These are phyloP conservation scores for Poteriospumella lacustris DNA, from an alignment of 108 stramenopile genomes.

Conservation along the genomic window DNA sequence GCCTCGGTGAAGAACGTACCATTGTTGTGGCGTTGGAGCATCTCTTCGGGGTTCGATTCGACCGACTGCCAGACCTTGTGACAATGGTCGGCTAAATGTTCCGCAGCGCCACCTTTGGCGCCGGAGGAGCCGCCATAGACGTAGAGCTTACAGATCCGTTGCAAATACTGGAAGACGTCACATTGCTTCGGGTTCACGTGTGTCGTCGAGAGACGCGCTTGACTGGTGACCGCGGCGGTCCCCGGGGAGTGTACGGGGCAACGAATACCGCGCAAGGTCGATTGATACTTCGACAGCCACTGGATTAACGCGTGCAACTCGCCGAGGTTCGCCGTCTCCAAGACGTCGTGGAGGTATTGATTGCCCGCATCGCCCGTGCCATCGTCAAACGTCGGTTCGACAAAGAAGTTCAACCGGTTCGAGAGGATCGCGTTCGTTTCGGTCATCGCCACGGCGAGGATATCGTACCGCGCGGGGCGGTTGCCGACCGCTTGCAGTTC, in stretches of 20 bases:
- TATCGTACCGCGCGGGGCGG: background rate
- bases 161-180: background rate
- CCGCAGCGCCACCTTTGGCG: slow-evolving; percentile 7
- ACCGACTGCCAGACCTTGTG: background rate
- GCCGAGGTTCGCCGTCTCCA: background rate
- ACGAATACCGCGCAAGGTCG: background rate
- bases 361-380: background rate
- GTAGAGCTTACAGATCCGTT: background rate
- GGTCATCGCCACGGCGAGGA: background rate
- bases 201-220: background rate
- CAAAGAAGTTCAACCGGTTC: background rate
- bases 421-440: background rate
- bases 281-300: slow-evolving; percentile 1
- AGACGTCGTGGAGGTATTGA: background rate
- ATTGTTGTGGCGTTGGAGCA: background rate
- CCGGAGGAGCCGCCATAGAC: slow-evolving; percentile 11
- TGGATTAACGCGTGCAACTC: slow-evolving; percentile 7
- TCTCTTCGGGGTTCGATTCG: background rate
- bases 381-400: background rate
- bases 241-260: background rate
- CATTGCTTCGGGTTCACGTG: background rate
- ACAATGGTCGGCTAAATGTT: slow-evolving; percentile 1
- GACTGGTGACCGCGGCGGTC: too few species aligned
- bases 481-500: background rate
- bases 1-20: slow-evolving; percentile 1